Evolutionary conservation across 345 rosid species (phyloP), one percentile per base, ranked within the genome.

Genomic region (Boechera stricta): DNA sequence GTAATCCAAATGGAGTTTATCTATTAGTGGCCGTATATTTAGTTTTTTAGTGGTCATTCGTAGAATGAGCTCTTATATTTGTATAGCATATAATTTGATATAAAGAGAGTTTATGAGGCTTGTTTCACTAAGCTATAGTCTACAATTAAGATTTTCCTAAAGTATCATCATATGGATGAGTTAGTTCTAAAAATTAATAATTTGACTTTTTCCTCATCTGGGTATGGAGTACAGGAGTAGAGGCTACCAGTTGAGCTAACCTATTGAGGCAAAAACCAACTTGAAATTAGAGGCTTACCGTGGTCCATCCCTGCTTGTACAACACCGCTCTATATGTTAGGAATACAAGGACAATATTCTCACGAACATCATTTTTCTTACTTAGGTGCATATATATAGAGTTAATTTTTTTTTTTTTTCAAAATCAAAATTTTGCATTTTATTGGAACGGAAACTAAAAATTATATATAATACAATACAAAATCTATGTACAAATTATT

Each of bases 1-100:
- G 36, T 69, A 55, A 52, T 69, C 75, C 57, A 42, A 42, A 69
- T 76, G 24, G 51, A 42, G 49, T 62, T 69, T 26, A 7, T 33
- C 32, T 32, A 41, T 52, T 41, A 52, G 57, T 68, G 61, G 16
- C 56, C 57, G 49, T 39, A 16, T 28, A 31, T 74, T 65, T 15
- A 52, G 29, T 10, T 38, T 6, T 73, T 53, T 53, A 51, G 54
- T 52, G 64, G 74, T 70, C 44, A 70, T 55, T 56, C 18, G 2
- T 56, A 56, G 38, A 29, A 29, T 56, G 36, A 54, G 38, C 61
- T 55, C 8, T 8, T 44, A 35, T 47, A 63, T 42, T 13, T 42
- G 56, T 48, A 45, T 56, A 65, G 39, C 48, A 65, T 33, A 13
- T 2, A 41, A 73, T 64, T 64, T 35, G 32, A 39, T 62, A 32